These are phyloP conservation scores for Pyrenophora graminea DNA, from an alignment of 2,329 filamentous ascomycete species.

Conservation along the genomic window DNA sequence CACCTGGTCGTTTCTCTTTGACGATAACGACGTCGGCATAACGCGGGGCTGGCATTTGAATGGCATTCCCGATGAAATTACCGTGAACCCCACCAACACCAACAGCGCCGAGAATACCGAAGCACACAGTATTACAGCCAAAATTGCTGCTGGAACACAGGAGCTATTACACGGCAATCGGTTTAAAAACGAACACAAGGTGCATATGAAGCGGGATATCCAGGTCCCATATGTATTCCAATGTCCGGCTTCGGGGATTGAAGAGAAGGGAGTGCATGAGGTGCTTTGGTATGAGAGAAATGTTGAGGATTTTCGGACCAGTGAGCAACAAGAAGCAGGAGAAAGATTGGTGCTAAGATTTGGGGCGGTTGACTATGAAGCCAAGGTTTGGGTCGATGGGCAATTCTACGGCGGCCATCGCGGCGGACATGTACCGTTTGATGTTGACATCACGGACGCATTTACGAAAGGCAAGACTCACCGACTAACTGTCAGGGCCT, in stretches of 20 bases:
- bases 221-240: slow-evolving; percentile 70
- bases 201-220: slow-evolving; percentile 58
- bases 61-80: slow-evolving; percentile 54
- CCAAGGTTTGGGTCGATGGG: slow-evolving; percentile 61
- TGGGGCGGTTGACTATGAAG: slow-evolving; percentile 66
- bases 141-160: slow-evolving; percentile 56
- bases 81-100: slow-evolving; percentile 25
- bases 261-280: slow-evolving; percentile 66
- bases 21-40: slow-evolving; percentile 65
- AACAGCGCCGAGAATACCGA: slow-evolving; percentile 26
- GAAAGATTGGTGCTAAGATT: slow-evolving; percentile 58
- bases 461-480: slow-evolving; percentile 25
- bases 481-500: slow-evolving; percentile 61
- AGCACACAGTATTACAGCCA: slow-evolving; percentile 50
- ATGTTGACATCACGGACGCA: slow-evolving; percentile 61
- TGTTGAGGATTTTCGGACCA: slow-evolving; percentile 56
- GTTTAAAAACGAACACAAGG: slow-evolving; percentile 36
- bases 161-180: slow-evolving; percentile 54
- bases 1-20: slow-evolving; percentile 67
- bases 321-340: slow-evolving; percentile 47
- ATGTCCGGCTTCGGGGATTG: slow-evolving; percentile 65
- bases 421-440: slow-evolving; percentile 63
- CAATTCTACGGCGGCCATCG: slow-evolving; percentile 58
- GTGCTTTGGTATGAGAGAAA: slow-evolving; percentile 67
- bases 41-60: slow-evolving; percentile 57